Evolutionary conservation across 108 stramenopile species (phyloP), one percentile per base, ranked within the genome.

Genomic region (Skeletonema tropicum): DNA sequence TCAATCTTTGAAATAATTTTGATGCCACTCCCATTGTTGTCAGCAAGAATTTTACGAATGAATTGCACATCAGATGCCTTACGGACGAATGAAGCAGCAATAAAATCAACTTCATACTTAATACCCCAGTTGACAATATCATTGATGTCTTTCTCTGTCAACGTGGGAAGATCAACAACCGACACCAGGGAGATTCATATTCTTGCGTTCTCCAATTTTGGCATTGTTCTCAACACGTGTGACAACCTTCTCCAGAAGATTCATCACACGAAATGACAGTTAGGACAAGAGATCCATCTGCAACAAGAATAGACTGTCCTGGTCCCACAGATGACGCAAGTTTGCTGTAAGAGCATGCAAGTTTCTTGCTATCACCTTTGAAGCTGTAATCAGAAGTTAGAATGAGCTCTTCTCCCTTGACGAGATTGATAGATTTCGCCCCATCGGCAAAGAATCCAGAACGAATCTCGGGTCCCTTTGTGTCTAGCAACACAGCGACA

Each of bases 1-100:
- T 98, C 98, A 72, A 99, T 99, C 84, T 99, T 99, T 71, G 91
- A 95, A 74, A 98, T 97, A 73, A 99, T 93, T 75, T 97, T 92
- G 83, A 98, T 99, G 12, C 96, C 95, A 21, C 67, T 60, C 7
- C 90, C 89, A 69, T 89, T 90, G 57, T 86, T 88, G n/a, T 91
- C 88, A 30, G 82, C 90, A 31, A 98, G 87, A n/a, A 96, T 83
- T 77, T 92, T 85, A 52, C 95, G 93, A 74, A 96, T 90, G 55
- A 82, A 87, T 49, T 83, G 75, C n/a, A 98, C 92, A 84, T 98
- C 96, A 11, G 84, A 71, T 1, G 88, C 93, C 64, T 88, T 96
- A 14, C 97, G 91, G 33, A 99, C 97, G 73, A 99, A 99, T 26
- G 95, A 97, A 3, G 97, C 98, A 31, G 98, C 98, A 78, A 99